phyloP scores from a whole-genome alignment of 305 asterid genomes.

The Fraxinus angustifolia region DNA sequence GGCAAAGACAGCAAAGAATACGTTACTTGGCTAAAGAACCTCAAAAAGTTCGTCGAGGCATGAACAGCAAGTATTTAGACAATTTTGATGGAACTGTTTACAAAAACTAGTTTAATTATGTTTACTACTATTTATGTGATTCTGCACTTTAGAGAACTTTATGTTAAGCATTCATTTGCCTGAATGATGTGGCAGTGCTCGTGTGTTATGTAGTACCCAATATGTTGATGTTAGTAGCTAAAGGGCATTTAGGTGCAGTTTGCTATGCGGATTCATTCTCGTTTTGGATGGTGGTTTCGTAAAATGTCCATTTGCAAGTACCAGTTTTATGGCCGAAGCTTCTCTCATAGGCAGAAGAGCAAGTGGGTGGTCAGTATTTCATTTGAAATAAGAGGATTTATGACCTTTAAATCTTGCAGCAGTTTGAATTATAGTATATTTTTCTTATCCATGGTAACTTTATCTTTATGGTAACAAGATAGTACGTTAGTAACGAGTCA shows the following conservation, averaged over 20 bases:
- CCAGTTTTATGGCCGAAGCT: not conserved
- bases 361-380: not conserved
- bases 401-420: not conserved
- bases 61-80: slow-evolving; percentile 17
- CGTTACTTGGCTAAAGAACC: slow-evolving; percentile 60
- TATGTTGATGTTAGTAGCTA: not conserved
- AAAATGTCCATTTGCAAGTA: not conserved
- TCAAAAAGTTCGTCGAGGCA: slow-evolving; percentile 59
- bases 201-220: not conserved
- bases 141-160: not conserved
- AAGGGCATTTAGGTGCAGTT: not conserved
- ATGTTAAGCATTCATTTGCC: slow-evolving; percentile 12
- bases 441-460: no score
- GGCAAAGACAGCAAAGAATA: slow-evolving; percentile 73
- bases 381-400: not conserved
- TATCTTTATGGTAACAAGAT: no score
- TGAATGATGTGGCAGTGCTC: not conserved
- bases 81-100: not conserved
- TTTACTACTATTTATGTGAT: slow-evolving; percentile 6
- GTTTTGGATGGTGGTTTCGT: not conserved
- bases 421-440: not conserved
- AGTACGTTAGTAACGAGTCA: no score
- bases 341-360: not conserved
- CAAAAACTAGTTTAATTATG: slow-evolving; percentile 2
- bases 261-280: not conserved